Evolutionary conservation across 805 yeast species (phyloP).

Genomic region (Barnettozyma sucrosica): DNA sequence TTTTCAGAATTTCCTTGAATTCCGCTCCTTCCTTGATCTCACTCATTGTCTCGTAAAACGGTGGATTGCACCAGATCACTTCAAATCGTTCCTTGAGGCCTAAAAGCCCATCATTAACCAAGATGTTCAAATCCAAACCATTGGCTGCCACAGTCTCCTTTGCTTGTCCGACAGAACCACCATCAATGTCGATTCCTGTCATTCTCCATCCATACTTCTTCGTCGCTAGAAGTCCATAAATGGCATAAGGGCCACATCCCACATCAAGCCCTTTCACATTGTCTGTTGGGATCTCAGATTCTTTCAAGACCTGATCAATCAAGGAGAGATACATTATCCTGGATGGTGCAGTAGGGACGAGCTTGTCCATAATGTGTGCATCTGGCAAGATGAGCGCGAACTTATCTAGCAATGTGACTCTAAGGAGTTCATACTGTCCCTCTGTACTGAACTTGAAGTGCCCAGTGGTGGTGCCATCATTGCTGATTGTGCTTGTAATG

Average conservation of each 20-base stretch:
- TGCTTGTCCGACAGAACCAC: conserved; percentile 29
- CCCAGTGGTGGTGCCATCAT: neutral
- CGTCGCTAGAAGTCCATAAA: conserved; percentile 39
- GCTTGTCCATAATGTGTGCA: neutral
- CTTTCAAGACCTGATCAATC: neutral
- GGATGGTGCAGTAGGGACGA: conserved; percentile 6
- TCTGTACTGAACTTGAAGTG: neutral
- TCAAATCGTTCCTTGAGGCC: conserved; percentile 9
- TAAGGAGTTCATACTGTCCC: conserved; percentile 7
- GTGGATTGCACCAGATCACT: conserved; percentile 48
- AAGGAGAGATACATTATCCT: conserved; percentile 4
- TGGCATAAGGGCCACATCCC: conserved; percentile 45
- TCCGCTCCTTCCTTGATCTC: conserved; percentile 27
- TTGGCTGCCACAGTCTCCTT: conserved; percentile 26
- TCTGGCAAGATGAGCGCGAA: neutral
- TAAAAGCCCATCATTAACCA: conserved; percentile 12
- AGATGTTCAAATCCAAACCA: conserved; percentile 11
- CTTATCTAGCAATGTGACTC: neutral
- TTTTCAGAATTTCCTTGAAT: conserved; percentile 22
- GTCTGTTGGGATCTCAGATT: neutral
- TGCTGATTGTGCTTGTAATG: neutral
- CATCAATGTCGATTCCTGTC: conserved; percentile 39
- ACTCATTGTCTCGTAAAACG: conserved; percentile 36
- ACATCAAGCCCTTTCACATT: conserved; percentile 32
- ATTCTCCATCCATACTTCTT: conserved; percentile 25